phyloP scores from a whole-genome alignment of 352 stramenopile species.

The Globisporangium canariense region DNA sequence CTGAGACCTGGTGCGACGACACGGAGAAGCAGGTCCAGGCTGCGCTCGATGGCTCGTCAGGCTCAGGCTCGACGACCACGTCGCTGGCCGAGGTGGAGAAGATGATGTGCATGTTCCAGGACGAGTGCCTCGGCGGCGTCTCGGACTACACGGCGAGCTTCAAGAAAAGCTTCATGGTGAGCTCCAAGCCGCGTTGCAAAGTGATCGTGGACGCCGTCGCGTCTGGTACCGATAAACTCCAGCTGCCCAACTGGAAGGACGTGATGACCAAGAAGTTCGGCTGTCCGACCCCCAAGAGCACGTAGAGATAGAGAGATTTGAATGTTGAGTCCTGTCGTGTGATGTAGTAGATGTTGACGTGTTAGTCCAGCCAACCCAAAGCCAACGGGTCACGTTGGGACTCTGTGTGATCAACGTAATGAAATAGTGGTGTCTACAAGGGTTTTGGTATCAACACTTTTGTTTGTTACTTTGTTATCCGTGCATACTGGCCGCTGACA shows the following conservation, averaged over 20 bases:
- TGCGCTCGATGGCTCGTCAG: neutral
- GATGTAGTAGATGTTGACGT: neutral
- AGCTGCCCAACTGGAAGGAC: conserved; percentile 26
- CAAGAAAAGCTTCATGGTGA: conserved; percentile 38
- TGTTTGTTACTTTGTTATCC: too few relatives aligned
- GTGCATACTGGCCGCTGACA: too few relatives aligned
- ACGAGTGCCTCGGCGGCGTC: conserved; percentile 45
- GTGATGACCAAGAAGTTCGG: conserved; percentile 41
- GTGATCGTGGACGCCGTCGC: conserved; percentile 47
- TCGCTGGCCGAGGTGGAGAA: conserved; percentile 19
- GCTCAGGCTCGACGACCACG: neutral
- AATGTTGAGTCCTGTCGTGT: too few relatives aligned
- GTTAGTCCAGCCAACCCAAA: too few relatives aligned
- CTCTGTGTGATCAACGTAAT: too few relatives aligned
- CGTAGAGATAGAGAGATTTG: neutral
- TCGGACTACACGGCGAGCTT: conserved; percentile 40
- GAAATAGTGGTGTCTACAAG: too few relatives aligned
- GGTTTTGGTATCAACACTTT: too few relatives aligned
- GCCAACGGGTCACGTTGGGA: too few relatives aligned
- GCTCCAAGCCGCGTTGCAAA: conserved; percentile 35
- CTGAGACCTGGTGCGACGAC: conserved; percentile 10
- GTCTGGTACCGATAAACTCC: conserved; percentile 25
- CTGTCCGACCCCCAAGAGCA: conserved; percentile 28
- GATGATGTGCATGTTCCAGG: conserved; percentile 51
- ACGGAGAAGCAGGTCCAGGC: conserved; percentile 8